phyloP scores from a whole-genome alignment of 768 basidiomycete genomes.

The Inosperma sp. region DNA sequence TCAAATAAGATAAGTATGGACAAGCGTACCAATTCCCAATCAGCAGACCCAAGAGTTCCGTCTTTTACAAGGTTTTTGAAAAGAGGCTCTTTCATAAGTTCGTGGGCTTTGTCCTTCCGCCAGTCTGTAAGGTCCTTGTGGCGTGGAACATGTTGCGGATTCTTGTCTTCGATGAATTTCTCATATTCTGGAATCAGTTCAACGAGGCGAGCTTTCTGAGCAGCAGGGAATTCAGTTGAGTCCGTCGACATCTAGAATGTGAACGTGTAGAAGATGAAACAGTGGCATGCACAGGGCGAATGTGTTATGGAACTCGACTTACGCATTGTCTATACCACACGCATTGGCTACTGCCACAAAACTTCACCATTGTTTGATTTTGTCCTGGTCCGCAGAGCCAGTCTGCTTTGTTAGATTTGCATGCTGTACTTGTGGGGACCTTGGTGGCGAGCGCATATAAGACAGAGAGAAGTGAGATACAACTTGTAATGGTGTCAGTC shows the following conservation, averaged over 20 bases:
- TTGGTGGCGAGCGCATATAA: no score
- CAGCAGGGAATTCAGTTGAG: constrained; percentile 2
- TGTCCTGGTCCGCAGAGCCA: no score
- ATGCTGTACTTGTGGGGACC: no score
- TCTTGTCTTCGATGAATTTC: neutral
- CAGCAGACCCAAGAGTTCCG: neutral
- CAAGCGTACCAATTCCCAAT: constrained; percentile 5
- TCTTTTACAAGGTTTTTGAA: neutral
- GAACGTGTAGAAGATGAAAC: neutral
- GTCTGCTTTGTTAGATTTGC: no score
- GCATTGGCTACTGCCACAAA: no score
- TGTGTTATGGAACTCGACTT: no score
- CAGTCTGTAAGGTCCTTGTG: neutral
- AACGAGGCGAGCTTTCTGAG: constrained; percentile 3
- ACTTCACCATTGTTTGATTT: no score
- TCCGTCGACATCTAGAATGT: neutral
- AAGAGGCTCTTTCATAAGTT: neutral
- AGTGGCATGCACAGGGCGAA: no score
- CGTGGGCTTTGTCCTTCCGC: constrained; percentile 3
- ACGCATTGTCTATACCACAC: no score
- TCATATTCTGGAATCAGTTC: constrained; percentile 5
- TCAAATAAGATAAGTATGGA: neutral
- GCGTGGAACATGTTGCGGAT: neutral
- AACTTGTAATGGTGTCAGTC: no score
- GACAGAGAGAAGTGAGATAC: no score